These are phyloP conservation scores for Paraphoma chrysanthemicola DNA, from an alignment of 2,329 filamentous ascomycete genomes.

Conservation along the genomic window DNA sequence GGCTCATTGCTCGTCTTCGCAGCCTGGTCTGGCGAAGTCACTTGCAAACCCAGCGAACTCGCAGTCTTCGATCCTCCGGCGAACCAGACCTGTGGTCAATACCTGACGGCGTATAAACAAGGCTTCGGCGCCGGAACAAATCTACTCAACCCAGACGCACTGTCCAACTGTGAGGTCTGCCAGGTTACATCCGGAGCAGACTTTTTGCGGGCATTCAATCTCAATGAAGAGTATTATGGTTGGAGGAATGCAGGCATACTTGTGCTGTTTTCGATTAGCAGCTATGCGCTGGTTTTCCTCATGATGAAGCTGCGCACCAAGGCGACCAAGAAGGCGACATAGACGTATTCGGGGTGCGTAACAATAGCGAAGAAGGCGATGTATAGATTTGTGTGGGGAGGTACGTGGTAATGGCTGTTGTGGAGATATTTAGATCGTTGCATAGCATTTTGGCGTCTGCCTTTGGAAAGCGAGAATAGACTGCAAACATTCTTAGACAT, in stretches of 20 bases:
- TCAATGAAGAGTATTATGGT: conserved; percentile 67
- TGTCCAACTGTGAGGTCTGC: conserved; percentile 55
- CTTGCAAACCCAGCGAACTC: conserved; percentile 42
- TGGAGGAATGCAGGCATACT: conserved; percentile 71
- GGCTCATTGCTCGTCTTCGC: conserved; percentile 48
- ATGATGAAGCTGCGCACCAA: conserved; percentile 52
- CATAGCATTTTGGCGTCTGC: too few relatives aligned
- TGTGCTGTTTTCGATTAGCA: conserved; percentile 62
- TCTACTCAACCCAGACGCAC: conserved; percentile 40
- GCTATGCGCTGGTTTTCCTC: conserved; percentile 58
- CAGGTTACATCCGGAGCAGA: conserved; percentile 64
- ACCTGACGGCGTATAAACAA: conserved; percentile 61
- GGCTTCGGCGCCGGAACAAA: conserved; percentile 54
- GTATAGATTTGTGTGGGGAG: too few relatives aligned
- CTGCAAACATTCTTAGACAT: too few relatives aligned
- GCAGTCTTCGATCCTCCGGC: conserved; percentile 56
- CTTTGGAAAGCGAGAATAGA: too few relatives aligned
- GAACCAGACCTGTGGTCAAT: conserved; percentile 63
- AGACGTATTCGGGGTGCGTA: not conserved
- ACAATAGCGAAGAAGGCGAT: too few relatives aligned
- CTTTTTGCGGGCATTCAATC: conserved; percentile 65
- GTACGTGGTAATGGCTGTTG: too few relatives aligned
- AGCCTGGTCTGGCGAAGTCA: conserved; percentile 47
- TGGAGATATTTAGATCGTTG: too few relatives aligned
- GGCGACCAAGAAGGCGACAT: conserved; percentile 28